These are phyloP conservation scores for Casaregolazyma suthepensis DNA, from an alignment of 1,139 yeast genomes.

Conservation along the genomic window DNA sequence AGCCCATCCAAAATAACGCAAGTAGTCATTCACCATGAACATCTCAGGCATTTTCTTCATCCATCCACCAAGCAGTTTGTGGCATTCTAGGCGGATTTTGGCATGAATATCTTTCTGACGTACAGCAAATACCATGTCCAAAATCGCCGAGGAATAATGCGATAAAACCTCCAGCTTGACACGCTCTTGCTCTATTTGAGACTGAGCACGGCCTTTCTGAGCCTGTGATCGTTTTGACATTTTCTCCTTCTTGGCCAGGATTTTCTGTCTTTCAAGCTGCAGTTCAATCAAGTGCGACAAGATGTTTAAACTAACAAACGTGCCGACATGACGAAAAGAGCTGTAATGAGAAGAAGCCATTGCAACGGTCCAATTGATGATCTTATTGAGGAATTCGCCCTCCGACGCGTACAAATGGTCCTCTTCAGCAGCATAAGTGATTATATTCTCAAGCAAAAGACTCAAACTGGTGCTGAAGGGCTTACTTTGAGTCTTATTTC, in stretches of 20 bases:
- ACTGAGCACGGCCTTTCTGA: not conserved
- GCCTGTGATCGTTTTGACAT: conserved; percentile 3
- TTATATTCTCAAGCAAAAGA: conserved; percentile 50
- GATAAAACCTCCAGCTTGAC: conserved; percentile 25
- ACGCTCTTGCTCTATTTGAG: conserved; percentile 13
- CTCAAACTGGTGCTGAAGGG: conserved; percentile 49
- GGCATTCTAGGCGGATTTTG: conserved; percentile 61
- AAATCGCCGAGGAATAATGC: conserved; percentile 53
- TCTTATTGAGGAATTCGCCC: conserved; percentile 48
- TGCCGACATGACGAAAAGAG: conserved; percentile 65
- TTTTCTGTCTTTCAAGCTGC: conserved; percentile 20
- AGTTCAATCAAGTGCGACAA: conserved; percentile 55
- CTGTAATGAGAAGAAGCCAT: conserved; percentile 65
- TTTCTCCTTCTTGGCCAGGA: conserved; percentile 11
- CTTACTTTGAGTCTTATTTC: conserved; percentile 50
- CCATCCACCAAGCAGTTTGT: conserved; percentile 58
- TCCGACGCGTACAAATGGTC: conserved; percentile 49
- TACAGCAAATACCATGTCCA: conserved; percentile 62
- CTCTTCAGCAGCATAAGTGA: conserved; percentile 53
- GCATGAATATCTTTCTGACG: conserved; percentile 80
- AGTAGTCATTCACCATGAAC: conserved; percentile 61
- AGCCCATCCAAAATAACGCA: conserved; percentile 80
- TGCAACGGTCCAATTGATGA: conserved; percentile 72
- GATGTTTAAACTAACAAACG: conserved; percentile 52
- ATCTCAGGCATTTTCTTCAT: conserved; percentile 63